A percentile compares a stretch with the other conserved stretches of the same genome.
These are phyloP conservation scores for Podosphaera leucotricha DNA, from an alignment of 2,329 filamentous ascomycete species.

Conservation along the genomic window DNA sequence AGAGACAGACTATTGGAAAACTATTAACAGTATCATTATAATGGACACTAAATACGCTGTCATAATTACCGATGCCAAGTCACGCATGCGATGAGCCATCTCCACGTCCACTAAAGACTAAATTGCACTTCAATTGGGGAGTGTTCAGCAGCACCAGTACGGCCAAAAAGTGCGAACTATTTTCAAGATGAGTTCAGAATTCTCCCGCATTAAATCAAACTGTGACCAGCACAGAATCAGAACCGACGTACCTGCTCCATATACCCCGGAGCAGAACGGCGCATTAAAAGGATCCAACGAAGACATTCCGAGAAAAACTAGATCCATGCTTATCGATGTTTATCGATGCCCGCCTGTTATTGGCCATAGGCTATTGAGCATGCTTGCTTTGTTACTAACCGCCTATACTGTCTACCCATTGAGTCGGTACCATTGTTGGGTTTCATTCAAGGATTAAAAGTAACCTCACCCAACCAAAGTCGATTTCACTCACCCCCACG, in stretches of 20 bases:
- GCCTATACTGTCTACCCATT: not conserved
- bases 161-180: not conserved
- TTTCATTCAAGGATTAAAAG: not conserved
- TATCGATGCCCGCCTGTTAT: no score
- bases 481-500: not conserved
- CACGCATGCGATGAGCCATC: not conserved
- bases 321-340: not conserved
- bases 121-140: not conserved
- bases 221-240: not conserved
- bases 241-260: not conserved
- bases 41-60: not conserved
- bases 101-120: not conserved
- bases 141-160: not conserved
- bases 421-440: not conserved
- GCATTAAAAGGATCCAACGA: not conserved
- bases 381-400: not conserved
- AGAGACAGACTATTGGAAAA: not conserved
- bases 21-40: not conserved
- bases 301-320: not conserved
- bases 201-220: not conserved
- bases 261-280: not conserved
- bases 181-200: not conserved
- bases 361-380: not conserved
- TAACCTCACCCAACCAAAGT: not conserved
- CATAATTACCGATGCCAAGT: slow-evolving; percentile 1